Evolutionary conservation across 768 basidiomycete species (phyloP), one percentile per base, ranked within the genome.

Genomic region (Boletus insuetus): DNA sequence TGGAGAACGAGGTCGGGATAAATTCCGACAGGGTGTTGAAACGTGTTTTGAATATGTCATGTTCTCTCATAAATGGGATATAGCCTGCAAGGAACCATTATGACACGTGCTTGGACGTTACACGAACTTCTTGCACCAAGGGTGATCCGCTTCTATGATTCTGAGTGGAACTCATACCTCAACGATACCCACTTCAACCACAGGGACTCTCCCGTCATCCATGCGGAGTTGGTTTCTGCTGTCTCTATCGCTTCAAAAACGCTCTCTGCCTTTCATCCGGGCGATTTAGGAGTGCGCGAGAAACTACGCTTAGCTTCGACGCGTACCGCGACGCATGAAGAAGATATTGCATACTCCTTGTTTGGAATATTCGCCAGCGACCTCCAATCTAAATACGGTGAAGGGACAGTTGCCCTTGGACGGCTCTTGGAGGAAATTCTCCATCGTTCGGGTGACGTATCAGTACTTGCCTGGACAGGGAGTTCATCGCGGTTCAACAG

Each of bases 11-110:
- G 31, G 26, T 20, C 37, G 26, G 7, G 31, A 34, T 35, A 22
- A 4, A 26, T 55, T 55, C 52, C 29, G 37, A 39, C 35, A 0
- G 7, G 41, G 37, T 12, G 51, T 55, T 37, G 52, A 55, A 31
- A 16, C 32, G 3, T 54, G 34, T 54, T 55, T 55, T 11, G 54
- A 55, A n/a, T 55, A 54, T 16, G 54, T 54, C 43, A 55, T 46
- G 54, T 54, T 55, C 31, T 55, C 54, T 34, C 52, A 55, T 11
- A 55, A 54, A 40, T 55, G 54, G 54, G 37, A 55, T 12, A 43
- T 46, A 16, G 32, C 29, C 11, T 19, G 13, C 51, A 5, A 39
- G 12, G 54, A 55, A 29, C 54, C 51, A 7, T 34, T 6, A 55
- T 26, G 8, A 8, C 26, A 26, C 8, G 26, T 26, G 26, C 8